These are phyloP conservation scores for Schwanniomyces polymorphus DNA, from an alignment of 805 yeast genomes.

Conservation along the genomic window DNA sequence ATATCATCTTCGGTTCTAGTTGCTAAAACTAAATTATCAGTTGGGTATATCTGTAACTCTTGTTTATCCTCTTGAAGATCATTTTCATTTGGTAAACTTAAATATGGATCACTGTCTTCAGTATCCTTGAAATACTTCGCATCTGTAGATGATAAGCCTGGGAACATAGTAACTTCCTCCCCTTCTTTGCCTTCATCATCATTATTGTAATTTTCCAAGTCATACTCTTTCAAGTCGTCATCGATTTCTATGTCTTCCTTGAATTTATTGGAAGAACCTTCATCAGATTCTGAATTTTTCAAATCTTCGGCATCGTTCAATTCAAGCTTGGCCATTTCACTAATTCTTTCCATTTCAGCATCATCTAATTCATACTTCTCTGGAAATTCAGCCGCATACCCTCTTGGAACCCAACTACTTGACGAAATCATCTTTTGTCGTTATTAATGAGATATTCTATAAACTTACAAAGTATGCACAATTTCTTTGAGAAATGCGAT, in stretches of 20 bases:
- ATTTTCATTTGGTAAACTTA: slow-evolving; percentile 59
- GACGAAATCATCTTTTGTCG: slow-evolving; percentile 73
- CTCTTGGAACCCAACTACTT: slow-evolving; percentile 94
- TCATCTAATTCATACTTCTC: slow-evolving; percentile 85
- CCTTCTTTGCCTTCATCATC: slow-evolving; percentile 62
- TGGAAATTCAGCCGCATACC: slow-evolving; percentile 91
- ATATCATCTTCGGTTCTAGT: slow-evolving; percentile 96
- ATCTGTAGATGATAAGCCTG: slow-evolving; percentile 62
- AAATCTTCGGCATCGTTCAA: slow-evolving; percentile 66
- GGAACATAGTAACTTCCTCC: slow-evolving; percentile 63
- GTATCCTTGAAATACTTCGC: slow-evolving; percentile 54
- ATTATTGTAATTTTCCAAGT: slow-evolving; percentile 80
- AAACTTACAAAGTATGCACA: background rate
- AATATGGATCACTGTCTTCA: slow-evolving; percentile 58
- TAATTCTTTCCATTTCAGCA: slow-evolving; percentile 88
- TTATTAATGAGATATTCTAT: background rate
- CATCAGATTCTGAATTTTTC: slow-evolving; percentile 29
- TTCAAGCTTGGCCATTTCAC: slow-evolving; percentile 80
- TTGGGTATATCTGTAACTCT: slow-evolving; percentile 83
- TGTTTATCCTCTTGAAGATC: slow-evolving; percentile 76
- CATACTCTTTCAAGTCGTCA: slow-evolving; percentile 86
- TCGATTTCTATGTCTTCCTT: slow-evolving; percentile 63
- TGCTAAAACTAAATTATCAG: slow-evolving; percentile 86
- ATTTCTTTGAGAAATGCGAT: background rate
- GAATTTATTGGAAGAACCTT: slow-evolving; percentile 19